phyloP scores from a whole-genome alignment of 73 alveolate species.

The Breviolum minutum region DNA sequence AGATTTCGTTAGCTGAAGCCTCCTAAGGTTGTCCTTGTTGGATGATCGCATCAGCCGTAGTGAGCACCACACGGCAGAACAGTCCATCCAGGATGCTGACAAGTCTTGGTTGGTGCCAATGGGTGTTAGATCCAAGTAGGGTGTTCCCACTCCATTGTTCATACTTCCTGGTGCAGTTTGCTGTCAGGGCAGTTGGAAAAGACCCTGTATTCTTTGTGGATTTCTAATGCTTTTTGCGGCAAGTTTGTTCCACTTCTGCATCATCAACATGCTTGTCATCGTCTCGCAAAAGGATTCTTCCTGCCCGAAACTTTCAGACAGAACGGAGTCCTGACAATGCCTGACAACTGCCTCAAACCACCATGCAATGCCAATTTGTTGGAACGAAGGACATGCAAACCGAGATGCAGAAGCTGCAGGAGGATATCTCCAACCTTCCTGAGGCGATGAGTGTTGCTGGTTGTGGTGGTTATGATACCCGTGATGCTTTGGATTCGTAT shows the following conservation, averaged over 20 bases:
- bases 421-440: constrained; percentile 58
- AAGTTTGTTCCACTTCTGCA: no score
- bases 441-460: neutral
- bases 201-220: neutral
- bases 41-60: constrained; percentile 77
- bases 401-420: constrained; percentile 78
- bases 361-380: no score
- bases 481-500: neutral
- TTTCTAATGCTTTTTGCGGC: no score
- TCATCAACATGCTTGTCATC: no score
- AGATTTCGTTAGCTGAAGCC: neutral
- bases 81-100: constrained; percentile 56
- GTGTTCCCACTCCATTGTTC: no score
- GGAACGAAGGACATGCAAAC: constrained; percentile 36
- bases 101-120: neutral
- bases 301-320: neutral
- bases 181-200: neutral
- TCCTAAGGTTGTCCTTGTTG: constrained; percentile 43
- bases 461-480: neutral
- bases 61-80: constrained; percentile 91
- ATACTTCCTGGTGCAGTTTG: no score
- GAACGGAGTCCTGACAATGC: no score
- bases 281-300: neutral
- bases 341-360: neutral
- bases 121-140: neutral